Percentiles rank a stretch among this genome's conserved stretches.
Conservation (phyloP, 2,329 filamentous ascomycete species). For the Tolypocladium nubicola region DNA sequence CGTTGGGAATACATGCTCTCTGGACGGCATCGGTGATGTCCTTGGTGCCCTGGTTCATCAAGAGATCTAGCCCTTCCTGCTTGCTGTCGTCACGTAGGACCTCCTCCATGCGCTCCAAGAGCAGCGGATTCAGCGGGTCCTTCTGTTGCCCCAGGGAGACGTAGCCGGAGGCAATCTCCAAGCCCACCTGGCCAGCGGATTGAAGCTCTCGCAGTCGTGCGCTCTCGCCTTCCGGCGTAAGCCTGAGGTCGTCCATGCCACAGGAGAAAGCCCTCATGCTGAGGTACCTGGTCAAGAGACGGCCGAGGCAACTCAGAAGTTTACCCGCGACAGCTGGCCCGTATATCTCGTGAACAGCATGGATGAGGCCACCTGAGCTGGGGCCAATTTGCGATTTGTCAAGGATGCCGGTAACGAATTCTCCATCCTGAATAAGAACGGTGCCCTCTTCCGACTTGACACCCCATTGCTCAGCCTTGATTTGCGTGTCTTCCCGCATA, state of each 20-base stretch:
- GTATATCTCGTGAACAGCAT: conserved; percentile 88
- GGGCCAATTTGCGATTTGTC: conserved; percentile 95
- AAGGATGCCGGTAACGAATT: conserved; percentile 81
- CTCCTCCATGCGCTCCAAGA: conserved; percentile 72
- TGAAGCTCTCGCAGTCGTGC: conserved; percentile 58
- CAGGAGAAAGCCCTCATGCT: conserved; percentile 95
- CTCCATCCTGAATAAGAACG: conserved; percentile 77
- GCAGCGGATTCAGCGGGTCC: conserved; percentile 55
- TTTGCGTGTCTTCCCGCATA: conserved; percentile 68
- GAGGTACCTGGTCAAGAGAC: conserved; percentile 78
- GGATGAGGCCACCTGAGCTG: conserved; percentile 74
- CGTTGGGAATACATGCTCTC: conserved; percentile 64
- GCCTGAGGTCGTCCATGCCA: conserved; percentile 87
- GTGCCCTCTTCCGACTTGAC: conserved; percentile 63
- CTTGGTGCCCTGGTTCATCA: conserved; percentile 64
- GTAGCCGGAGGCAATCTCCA: conserved; percentile 75
- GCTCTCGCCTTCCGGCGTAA: conserved; percentile 70
- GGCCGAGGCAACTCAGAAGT: conserved; percentile 78
- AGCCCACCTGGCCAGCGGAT: conserved; percentile 58
- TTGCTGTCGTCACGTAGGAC: conserved; percentile 86
- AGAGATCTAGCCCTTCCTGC: conserved; percentile 77
- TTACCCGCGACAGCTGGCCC: conserved; percentile 80
- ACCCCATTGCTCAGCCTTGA: conserved; percentile 73
- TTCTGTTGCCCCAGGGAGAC: conserved; percentile 66
- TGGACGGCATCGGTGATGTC: conserved; percentile 72